Percentiles rank a stretch among this genome's conserved stretches.
These are phyloP conservation scores for Botrytis aclada DNA, from an alignment of 2,329 filamentous ascomycete genomes.

Conservation along the genomic window DNA sequence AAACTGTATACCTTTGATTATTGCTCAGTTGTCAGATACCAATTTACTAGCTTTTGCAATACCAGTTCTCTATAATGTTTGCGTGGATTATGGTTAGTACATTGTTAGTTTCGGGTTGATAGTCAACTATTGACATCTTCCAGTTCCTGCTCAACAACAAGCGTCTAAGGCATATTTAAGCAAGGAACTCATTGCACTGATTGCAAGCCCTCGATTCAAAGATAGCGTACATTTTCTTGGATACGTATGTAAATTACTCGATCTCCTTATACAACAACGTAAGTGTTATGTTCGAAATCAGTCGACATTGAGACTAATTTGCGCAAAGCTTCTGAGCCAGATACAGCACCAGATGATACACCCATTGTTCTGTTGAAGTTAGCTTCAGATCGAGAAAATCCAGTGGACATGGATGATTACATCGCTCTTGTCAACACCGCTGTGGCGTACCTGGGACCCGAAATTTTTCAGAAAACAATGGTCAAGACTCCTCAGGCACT, in stretches of 20 bases:
- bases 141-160: conserved; percentile 53
- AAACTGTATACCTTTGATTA: conserved; percentile 47
- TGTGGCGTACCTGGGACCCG: conserved; percentile 54
- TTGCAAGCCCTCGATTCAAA: conserved; percentile 46
- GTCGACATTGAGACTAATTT: background rate
- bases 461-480: conserved; percentile 50
- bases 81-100: conserved; percentile 58
- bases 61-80: conserved; percentile 60
- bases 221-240: conserved; percentile 46
- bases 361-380: conserved; percentile 50
- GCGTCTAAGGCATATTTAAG: conserved; percentile 53
- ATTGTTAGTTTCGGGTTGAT: background rate
- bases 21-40: conserved; percentile 46
- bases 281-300: conserved; percentile 20
- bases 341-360: conserved; percentile 43
- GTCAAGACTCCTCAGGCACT: conserved; percentile 38
- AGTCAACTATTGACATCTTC: conserved; percentile 25
- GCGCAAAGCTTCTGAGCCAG: conserved; percentile 32
- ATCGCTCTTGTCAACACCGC: conserved; percentile 50
- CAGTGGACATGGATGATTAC: conserved; percentile 54
- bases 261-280: conserved; percentile 52
- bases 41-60: conserved; percentile 53
- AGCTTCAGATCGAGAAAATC: conserved; percentile 43
- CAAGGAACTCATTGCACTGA: conserved; percentile 47
- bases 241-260: conserved; percentile 56